Evolutionary conservation across 257 asterid species (phyloP).

Genomic region (Primulina eburnea): DNA sequence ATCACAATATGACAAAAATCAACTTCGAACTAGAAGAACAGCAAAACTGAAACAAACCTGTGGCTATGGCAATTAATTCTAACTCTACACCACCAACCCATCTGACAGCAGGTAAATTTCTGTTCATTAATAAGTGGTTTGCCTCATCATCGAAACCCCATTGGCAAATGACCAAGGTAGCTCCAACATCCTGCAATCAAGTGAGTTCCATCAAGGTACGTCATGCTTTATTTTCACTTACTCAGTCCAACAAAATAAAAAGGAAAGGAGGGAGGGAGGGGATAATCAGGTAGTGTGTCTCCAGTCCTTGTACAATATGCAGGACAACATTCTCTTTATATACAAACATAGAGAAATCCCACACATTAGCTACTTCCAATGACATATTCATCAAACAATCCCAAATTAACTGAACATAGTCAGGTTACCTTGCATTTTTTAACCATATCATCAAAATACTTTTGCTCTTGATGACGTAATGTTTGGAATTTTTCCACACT

Average conservation of each 20-base stretch:
- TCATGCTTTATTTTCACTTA: background rate
- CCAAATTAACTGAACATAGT: conserved; percentile 13
- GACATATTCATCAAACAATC: background rate
- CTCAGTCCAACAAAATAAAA: background rate
- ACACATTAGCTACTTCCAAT: conserved; percentile 8
- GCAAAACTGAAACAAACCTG: conserved; percentile 52
- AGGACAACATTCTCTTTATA: background rate
- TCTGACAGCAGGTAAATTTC: conserved; percentile 90
- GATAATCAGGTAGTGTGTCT: conserved; percentile 16
- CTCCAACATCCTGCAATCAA: conserved; percentile 83
- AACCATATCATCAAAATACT: conserved; percentile 96
- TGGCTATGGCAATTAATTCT: conserved; percentile 94
- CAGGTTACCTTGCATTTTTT: conserved; percentile 86
- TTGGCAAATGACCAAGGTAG: conserved; percentile 91
- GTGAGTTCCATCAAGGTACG: background rate
- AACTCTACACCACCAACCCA: conserved; percentile 99
- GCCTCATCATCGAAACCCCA: conserved; percentile 99
- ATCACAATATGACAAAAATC: background rate
- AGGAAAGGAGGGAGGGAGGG: background rate
- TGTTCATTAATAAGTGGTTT: conserved; percentile 85
- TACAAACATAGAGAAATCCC: conserved; percentile 5
- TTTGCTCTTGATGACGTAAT: conserved; percentile 77
- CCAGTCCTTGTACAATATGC: background rate
- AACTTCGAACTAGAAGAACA: conserved; percentile 5
- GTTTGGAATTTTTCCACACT: conserved; percentile 87